Evolutionary conservation across 768 basidiomycete genomes (phyloP).

Genomic region (Tubosaeta sp.): DNA sequence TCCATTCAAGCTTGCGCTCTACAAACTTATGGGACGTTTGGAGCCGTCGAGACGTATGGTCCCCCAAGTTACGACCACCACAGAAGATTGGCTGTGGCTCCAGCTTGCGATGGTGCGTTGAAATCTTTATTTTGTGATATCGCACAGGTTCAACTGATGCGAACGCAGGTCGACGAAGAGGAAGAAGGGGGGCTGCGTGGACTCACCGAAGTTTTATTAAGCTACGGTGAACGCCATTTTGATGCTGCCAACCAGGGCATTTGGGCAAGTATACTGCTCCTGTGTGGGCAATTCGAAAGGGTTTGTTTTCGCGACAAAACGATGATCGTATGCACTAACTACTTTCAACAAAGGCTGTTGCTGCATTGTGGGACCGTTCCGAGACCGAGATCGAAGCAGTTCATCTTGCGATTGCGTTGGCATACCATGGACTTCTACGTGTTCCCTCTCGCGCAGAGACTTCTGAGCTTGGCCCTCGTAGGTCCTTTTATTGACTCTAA

Average conservation of each 20-base stretch:
- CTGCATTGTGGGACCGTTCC: slow-evolving; percentile 81
- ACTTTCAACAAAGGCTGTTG: slow-evolving; percentile 61
- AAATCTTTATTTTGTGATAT: not conserved
- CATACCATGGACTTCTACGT: slow-evolving; percentile 89
- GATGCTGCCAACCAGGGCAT: slow-evolving; percentile 61
- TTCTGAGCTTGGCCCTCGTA: slow-evolving; percentile 80
- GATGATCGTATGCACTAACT: not conserved
- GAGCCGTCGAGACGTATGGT: slow-evolving; percentile 79
- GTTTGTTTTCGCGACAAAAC: slow-evolving; percentile 38
- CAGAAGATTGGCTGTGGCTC: slow-evolving; percentile 99
- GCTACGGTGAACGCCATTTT: slow-evolving; percentile 81
- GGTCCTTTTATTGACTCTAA: slow-evolving; percentile 24
- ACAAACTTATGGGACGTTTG: slow-evolving; percentile 91
- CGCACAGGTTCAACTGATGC: slow-evolving; percentile 4
- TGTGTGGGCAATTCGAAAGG: slow-evolving; percentile 93
- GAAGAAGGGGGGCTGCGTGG: slow-evolving; percentile 72
- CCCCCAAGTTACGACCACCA: slow-evolving; percentile 80
- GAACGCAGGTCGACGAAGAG: slow-evolving; percentile 67
- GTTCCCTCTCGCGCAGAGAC: slow-evolving; percentile 78
- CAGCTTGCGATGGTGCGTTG: slow-evolving; percentile 74
- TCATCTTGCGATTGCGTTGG: slow-evolving; percentile 86
- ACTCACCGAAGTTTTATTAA: slow-evolving; percentile 69
- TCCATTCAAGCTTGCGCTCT: slow-evolving; percentile 93
- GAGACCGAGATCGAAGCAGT: slow-evolving; percentile 91
- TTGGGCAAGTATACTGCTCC: slow-evolving; percentile 81